Evolutionary conservation across 2,329 filamentous ascomycete genomes (phyloP).

Genomic region (Colletotrichum sp.): DNA sequence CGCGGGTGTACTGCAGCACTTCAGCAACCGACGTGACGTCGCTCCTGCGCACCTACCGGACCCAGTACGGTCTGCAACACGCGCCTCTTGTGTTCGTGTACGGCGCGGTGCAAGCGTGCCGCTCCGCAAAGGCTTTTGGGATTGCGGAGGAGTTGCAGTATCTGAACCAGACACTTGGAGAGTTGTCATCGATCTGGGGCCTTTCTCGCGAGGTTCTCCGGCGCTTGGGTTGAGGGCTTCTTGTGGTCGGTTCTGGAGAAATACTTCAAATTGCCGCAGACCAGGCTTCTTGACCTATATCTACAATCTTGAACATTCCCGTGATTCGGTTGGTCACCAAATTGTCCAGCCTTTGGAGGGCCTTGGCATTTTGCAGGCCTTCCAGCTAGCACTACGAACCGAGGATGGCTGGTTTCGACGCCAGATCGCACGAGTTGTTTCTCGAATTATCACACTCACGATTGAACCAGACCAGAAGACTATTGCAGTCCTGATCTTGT

Average conservation of each 20-base stretch:
- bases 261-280: no score
- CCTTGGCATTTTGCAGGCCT: no score
- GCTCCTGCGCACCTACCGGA: constrained; percentile 25
- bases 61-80: constrained; percentile 26
- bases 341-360: no score
- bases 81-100: constrained; percentile 28
- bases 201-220: background rate
- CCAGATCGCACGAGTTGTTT: no score
- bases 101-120: constrained; percentile 25
- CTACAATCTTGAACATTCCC: no score
- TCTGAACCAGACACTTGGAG: background rate
- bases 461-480: no score
- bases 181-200: background rate
- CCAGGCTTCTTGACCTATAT: no score
- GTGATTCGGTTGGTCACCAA: rapidly evolving
- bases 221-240: background rate
- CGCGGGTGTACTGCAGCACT: constrained; percentile 17
- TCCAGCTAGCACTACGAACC: no score
- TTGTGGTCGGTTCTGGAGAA: background rate
- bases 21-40: constrained; percentile 26
- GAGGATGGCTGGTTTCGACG: no score
- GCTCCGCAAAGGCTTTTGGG: background rate
- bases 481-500: background rate
- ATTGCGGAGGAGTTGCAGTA: background rate
- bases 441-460: no score